Percentiles rank a stretch among this genome's conserved stretches.
phyloP scores from a whole-genome alignment of 345 rosid genomes.

The Murraya paniculata region DNA sequence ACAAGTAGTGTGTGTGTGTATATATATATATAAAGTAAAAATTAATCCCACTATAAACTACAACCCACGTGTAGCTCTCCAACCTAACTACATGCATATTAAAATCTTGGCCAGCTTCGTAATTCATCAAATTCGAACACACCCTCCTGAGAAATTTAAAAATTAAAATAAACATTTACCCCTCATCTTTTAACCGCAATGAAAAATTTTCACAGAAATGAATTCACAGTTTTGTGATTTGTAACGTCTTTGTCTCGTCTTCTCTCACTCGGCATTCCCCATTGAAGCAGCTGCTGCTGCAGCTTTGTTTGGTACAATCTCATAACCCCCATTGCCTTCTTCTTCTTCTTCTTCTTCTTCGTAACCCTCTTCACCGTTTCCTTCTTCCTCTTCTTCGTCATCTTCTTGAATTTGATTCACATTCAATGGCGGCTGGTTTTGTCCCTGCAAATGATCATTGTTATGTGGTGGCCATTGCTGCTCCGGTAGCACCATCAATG shows the following conservation, averaged over 20 bases:
- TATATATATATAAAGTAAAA: not conserved
- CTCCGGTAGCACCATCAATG: slow-evolving; percentile 48
- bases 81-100: not conserved
- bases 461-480: slow-evolving; percentile 44
- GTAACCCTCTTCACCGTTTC: slow-evolving; percentile 15
- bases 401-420: slow-evolving; percentile 15
- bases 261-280: slow-evolving; percentile 14
- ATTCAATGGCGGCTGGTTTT: slow-evolving; percentile 8
- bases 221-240: not conserved
- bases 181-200: not conserved
- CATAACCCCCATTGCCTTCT: slow-evolving; percentile 50
- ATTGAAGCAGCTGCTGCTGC: slow-evolving; percentile 19
- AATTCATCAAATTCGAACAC: not conserved
- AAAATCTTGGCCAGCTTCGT: not conserved
- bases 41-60: slow-evolving; percentile 21
- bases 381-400: slow-evolving; percentile 15
- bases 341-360: slow-evolving; percentile 47
- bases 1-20: not conserved
- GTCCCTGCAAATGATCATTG: slow-evolving; percentile 1
- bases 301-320: slow-evolving; percentile 55
- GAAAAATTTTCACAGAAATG: slow-evolving; percentile 4
- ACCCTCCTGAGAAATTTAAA: not conserved
- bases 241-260: slow-evolving; percentile 14
- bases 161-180: not conserved
- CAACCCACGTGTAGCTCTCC: slow-evolving; percentile 27